Evolutionary conservation across 768 basidiomycete genomes (phyloP).

Genomic region (Pisolithus marmoratus): DNA sequence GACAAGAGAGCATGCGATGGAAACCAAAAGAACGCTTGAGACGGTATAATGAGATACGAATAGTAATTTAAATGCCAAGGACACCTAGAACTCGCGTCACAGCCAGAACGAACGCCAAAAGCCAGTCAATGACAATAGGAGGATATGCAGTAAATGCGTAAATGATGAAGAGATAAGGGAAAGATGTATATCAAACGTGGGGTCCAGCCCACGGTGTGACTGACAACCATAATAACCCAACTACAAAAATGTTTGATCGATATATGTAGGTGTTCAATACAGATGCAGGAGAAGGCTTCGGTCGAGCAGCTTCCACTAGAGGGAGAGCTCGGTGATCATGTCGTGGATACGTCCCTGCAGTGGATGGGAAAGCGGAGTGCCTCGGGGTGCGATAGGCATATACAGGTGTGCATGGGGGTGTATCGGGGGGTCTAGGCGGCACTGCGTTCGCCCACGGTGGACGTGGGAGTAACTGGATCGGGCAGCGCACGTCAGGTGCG

Average conservation of each 20-base stretch:
- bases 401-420: background rate
- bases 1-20: background rate
- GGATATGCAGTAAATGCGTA: conserved; percentile 1
- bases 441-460: background rate
- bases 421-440: background rate
- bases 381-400: background rate
- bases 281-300: background rate
- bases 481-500: conserved; percentile 3
- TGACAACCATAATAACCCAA: background rate
- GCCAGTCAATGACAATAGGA: background rate
- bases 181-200: background rate
- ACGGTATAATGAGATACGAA: background rate
- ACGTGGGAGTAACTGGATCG: background rate
- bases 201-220: background rate
- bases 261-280: background rate
- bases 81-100: background rate
- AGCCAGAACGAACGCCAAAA: background rate
- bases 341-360: background rate
- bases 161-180: background rate
- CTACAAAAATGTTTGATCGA: background rate
- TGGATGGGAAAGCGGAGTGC: background rate
- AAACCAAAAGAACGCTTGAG: background rate
- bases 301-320: too few species aligned
- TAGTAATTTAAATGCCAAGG: background rate
- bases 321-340: too few species aligned